A percentile compares a stretch with the other conserved stretches of the same genome.
These are phyloP conservation scores for Aegilops tauschii DNA, from an alignment of 176 grass and related monocot species.

Conservation along the genomic window DNA sequence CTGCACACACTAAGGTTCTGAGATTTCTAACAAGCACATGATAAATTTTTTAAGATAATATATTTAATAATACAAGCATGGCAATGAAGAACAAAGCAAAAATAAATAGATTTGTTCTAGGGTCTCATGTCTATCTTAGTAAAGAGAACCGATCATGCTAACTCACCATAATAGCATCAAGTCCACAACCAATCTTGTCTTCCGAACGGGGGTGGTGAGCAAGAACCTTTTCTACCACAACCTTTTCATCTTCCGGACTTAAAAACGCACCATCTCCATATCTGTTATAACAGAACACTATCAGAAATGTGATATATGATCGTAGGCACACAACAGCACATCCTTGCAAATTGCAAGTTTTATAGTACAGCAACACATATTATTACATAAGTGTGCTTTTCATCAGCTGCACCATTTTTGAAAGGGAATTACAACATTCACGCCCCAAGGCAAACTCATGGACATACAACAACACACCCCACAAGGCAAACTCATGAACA, in stretches of 20 bases:
- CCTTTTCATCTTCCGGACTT: conserved; percentile 51
- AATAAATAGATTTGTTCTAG: background rate
- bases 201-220: conserved; percentile 56
- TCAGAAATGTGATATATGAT: background rate
- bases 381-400: background rate
- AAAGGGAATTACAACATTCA: background rate
- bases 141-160: conserved; percentile 1
- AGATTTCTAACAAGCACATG: conserved; percentile 14
- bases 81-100: background rate
- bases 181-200: conserved; percentile 94
- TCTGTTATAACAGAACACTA: conserved; percentile 36
- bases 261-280: conserved; percentile 60
- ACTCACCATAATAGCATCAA: conserved; percentile 78
- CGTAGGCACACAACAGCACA: background rate
- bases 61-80: background rate
- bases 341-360: background rate
- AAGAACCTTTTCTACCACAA: conserved; percentile 75
- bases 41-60: background rate
- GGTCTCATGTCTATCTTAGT: background rate
- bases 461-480: background rate
- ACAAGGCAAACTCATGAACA: background rate
- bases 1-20: background rate
- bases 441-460: background rate
- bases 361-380: background rate
- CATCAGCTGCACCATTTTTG: background rate